phyloP scores from a whole-genome alignment of 2,329 filamentous ascomycete species.

The Pyricularia sp. region DNA sequence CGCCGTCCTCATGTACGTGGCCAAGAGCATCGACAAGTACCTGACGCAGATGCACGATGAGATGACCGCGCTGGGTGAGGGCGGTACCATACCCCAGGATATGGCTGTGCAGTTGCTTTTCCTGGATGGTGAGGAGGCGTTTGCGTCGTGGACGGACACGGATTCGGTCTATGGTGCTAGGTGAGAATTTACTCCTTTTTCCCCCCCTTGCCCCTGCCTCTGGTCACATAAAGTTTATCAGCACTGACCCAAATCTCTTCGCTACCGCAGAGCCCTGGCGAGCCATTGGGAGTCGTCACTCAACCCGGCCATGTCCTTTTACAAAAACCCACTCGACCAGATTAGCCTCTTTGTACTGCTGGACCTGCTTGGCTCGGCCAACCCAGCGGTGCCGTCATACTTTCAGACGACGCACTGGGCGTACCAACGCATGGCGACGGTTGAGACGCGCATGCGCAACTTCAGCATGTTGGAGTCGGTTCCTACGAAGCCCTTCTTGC shows the following conservation, averaged over 20 bases:
- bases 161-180: slow-evolving; percentile 73
- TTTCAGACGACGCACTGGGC: slow-evolving; percentile 91
- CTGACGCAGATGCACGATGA: slow-evolving; percentile 65
- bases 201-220: not conserved
- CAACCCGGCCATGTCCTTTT: slow-evolving; percentile 60
- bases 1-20: slow-evolving; percentile 73
- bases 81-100: slow-evolving; percentile 49
- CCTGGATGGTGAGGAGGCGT: slow-evolving; percentile 77
- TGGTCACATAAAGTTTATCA: not conserved
- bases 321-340: slow-evolving; percentile 58
- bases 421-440: slow-evolving; percentile 63
- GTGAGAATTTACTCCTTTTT: slow-evolving; percentile 24
- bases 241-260: not conserved
- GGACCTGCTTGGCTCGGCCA: slow-evolving; percentile 67
- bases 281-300: slow-evolving; percentile 58
- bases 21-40: slow-evolving; percentile 60
- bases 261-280: slow-evolving; percentile 47
- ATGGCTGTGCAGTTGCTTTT: slow-evolving; percentile 72
- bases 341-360: slow-evolving; percentile 83
- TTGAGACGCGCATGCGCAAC: slow-evolving; percentile 66
- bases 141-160: slow-evolving; percentile 57
- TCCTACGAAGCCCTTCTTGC: slow-evolving; percentile 14
- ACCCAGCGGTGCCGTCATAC: slow-evolving; percentile 71
- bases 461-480: slow-evolving; percentile 56
- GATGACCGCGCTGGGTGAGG: slow-evolving; percentile 50